Evolutionary conservation across 129 eudicot genomes (phyloP).

Genomic region (Flaveria trinervia): DNA sequence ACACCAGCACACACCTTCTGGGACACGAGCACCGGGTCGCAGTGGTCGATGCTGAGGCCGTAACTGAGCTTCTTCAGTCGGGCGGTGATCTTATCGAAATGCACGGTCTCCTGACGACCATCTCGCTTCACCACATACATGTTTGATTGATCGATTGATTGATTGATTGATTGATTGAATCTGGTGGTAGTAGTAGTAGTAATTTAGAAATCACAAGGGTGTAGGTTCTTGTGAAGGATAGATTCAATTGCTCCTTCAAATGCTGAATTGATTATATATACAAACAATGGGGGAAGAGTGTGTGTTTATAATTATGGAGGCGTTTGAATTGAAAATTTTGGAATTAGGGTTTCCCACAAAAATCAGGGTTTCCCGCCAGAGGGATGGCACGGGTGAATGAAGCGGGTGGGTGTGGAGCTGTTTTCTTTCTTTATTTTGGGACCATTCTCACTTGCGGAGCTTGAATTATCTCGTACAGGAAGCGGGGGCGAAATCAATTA

Average conservation of each 20-base stretch:
- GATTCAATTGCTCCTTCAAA: not conserved
- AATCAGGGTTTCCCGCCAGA: conserved; percentile 40
- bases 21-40: conserved; percentile 89
- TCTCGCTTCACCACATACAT: conserved; percentile 97
- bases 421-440: not conserved
- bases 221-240: not conserved
- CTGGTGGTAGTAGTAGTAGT: too few species aligned
- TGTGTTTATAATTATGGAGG: conserved; percentile 27
- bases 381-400: conserved; percentile 33
- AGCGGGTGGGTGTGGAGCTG: conserved; percentile 2
- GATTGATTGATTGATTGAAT: too few species aligned
- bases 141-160: not conserved
- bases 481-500: too few species aligned
- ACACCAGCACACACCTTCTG: conserved; percentile 98
- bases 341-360: conserved; percentile 42
- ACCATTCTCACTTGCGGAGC: too few species aligned
- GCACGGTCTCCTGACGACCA: conserved; percentile 85
- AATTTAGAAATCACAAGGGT: too few species aligned
- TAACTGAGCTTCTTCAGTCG: conserved; percentile 92
- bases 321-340: conserved; percentile 38
- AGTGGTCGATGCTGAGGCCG: conserved; percentile 82
- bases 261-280: conserved; percentile 27
- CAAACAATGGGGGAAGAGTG: not conserved
- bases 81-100: conserved; percentile 93
- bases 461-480: too few species aligned